These are phyloP conservation scores for Backusella westeae DNA, from an alignment of 192 early-diverging fungal genomes.

Conservation along the genomic window DNA sequence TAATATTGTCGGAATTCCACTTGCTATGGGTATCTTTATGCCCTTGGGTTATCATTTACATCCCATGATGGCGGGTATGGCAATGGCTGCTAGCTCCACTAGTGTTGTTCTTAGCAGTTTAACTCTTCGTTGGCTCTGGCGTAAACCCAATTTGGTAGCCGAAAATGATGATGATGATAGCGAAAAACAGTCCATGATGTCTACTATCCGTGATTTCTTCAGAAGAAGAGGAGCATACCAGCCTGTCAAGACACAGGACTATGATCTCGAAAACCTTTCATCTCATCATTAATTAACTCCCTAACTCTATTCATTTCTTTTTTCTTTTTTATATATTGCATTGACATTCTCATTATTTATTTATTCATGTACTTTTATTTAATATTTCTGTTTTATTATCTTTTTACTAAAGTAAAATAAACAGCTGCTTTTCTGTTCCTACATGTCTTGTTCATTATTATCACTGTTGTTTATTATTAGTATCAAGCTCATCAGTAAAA, in stretches of 20 bases:
- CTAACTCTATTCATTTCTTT: background rate
- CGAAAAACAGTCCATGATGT: background rate
- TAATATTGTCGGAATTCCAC: conserved; percentile 88
- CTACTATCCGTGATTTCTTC: background rate
- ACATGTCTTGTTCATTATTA: no score
- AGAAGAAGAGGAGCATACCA: conserved; percentile 2
- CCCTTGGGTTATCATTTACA: conserved; percentile 82
- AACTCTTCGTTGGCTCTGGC: conserved; percentile 67
- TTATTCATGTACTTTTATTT: no score
- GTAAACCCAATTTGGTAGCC: conserved; percentile 36
- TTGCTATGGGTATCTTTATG: conserved; percentile 88
- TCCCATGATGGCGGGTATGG: conserved; percentile 89
- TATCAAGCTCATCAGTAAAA: no score
- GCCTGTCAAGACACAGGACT: background rate
- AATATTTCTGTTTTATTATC: no score
- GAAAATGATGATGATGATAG: background rate
- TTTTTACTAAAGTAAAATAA: no score
- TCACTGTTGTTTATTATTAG: no score
- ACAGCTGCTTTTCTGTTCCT: no score
- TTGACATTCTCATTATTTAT: no score
- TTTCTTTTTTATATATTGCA: background rate
- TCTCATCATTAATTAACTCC: background rate
- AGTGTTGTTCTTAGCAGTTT: conserved; percentile 89
- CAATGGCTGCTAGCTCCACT: conserved; percentile 90
- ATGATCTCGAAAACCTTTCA: conserved; percentile 4